Percentiles rank a stretch among this genome's conserved stretches.
Evolutionary conservation across 495 filamentous ascomycete genomes (phyloP).

Genomic region (Opeltia flavorubescens): DNA sequence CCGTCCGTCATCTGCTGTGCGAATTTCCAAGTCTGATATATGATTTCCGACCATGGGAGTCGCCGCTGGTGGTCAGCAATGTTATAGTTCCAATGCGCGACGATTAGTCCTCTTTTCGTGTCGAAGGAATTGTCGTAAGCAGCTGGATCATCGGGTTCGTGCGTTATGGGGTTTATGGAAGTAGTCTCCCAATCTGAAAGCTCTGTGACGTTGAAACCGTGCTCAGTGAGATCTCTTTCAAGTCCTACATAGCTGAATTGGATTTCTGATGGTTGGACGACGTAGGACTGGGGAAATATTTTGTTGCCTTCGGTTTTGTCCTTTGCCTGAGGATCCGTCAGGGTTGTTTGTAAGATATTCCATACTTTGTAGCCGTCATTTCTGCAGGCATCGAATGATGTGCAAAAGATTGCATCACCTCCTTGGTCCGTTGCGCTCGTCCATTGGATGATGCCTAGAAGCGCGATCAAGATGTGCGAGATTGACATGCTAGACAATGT

Average conservation of each 20-base stretch:
- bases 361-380: background rate
- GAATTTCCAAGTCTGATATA: background rate
- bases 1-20: background rate
- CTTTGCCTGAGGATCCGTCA: background rate
- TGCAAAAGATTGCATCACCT: background rate
- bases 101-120: background rate
- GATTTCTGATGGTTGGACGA: background rate
- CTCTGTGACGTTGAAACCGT: background rate
- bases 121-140: background rate
- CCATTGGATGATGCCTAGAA: background rate
- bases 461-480: background rate
- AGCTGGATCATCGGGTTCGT: background rate
- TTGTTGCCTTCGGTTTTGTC: background rate
- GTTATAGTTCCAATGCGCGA: background rate
- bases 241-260: too few species aligned
- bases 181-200: background rate
- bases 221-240: background rate
- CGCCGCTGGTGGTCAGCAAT: background rate
- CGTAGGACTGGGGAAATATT: background rate
- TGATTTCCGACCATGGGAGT: background rate
- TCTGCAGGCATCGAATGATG: background rate
- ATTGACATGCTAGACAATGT: background rate
- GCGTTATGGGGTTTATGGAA: background rate
- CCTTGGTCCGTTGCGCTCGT: background rate
- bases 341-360: background rate